A percentile compares a stretch with the other conserved stretches of the same genome.
phyloP scores from a whole-genome alignment of 768 basidiomycete species.

The Pleurotus tuoliensis region DNA sequence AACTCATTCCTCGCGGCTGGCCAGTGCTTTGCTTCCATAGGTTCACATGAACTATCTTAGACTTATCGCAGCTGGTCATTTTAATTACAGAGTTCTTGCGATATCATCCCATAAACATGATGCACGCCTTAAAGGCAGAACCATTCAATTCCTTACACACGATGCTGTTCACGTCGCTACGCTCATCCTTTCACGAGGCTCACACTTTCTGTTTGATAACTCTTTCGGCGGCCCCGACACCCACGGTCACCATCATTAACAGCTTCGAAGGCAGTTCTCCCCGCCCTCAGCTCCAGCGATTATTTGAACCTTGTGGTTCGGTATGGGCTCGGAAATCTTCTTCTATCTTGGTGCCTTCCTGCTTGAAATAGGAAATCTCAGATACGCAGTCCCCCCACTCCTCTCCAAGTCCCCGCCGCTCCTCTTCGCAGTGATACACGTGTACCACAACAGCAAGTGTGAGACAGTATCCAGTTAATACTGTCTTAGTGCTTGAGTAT shows the following conservation, averaged over 20 bases:
- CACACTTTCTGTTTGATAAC: not conserved
- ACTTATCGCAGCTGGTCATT: not conserved
- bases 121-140: not conserved
- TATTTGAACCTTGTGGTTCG: not conserved
- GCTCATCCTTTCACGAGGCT: not conserved
- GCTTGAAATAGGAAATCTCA: not conserved
- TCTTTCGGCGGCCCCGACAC: conserved; percentile 1
- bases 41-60: not conserved
- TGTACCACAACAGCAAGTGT: conserved; percentile 3
- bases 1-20: too few relatives aligned
- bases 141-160: not conserved
- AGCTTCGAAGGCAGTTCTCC: not conserved
- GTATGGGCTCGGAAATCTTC: conserved; percentile 3
- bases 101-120: not conserved
- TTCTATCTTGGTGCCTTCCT: not conserved
- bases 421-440: conserved; percentile 2
- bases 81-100: not conserved
- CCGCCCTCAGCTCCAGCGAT: not conserved
- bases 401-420: not conserved
- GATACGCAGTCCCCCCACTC: not conserved
- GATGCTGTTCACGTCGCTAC: not conserved
- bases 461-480: not conserved
- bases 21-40: not conserved
- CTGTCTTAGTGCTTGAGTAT: not conserved
- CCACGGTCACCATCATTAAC: not conserved